These are phyloP conservation scores for Pelargonium myrrhifolium DNA, from an alignment of 441 rosid species.

Conservation along the genomic window DNA sequence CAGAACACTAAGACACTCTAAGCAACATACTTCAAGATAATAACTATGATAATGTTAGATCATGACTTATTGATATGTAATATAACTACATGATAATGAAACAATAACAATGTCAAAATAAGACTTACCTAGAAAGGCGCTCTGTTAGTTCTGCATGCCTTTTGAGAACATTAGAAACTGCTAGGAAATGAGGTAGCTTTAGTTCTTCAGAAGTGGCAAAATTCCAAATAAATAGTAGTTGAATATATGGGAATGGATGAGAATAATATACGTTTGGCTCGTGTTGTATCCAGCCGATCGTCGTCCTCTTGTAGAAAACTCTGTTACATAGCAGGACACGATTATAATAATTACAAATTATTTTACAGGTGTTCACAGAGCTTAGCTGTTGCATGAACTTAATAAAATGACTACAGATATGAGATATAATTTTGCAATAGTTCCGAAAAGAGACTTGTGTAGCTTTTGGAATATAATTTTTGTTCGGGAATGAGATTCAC, in stretches of 20 bases:
- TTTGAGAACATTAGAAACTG: slow-evolving; percentile 79
- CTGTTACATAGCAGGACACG: slow-evolving; percentile 31
- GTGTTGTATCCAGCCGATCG: slow-evolving; percentile 59
- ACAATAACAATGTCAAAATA: not conserved
- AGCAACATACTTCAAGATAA: not conserved
- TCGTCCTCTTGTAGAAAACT: slow-evolving; percentile 60
- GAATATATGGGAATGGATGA: slow-evolving; percentile 9
- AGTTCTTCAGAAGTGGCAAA: not conserved
- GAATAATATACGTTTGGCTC: slow-evolving; percentile 56
- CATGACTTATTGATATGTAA: not conserved
- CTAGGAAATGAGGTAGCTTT: slow-evolving; percentile 16
- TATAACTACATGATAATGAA: not conserved
- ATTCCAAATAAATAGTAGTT: slow-evolving; percentile 9
- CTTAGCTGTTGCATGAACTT: no score
- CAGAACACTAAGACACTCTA: not conserved
- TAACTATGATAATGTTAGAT: no score
- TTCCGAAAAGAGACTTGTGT: no score
- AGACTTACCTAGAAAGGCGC: slow-evolving; percentile 60
- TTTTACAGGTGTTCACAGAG: no score
- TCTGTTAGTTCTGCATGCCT: slow-evolving; percentile 70
- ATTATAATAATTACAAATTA: slow-evolving; percentile 4
- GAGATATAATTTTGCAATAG: no score
- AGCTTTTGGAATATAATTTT: no score
- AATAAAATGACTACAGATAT: no score
- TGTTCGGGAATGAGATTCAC: no score